Evolutionary conservation across 164 flowering plant genomes (phyloP).

Genomic region (Euptelea pleiosperma): DNA sequence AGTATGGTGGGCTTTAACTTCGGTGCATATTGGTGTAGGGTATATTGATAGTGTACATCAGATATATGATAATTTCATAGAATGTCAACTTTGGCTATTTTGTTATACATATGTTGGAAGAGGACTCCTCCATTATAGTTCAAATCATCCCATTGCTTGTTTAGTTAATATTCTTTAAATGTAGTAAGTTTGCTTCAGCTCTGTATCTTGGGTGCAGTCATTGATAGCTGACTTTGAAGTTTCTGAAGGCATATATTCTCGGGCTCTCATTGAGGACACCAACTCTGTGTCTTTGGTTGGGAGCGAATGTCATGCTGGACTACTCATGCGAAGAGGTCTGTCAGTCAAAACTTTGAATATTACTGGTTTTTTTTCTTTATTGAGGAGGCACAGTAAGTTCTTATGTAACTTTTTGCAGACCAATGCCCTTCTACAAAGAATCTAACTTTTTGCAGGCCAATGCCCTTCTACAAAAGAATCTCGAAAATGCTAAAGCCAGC

Average conservation of each 20-base stretch:
- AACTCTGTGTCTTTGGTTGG: conserved; percentile 93
- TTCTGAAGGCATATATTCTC: conserved; percentile 93
- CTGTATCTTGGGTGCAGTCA: conserved; percentile 43
- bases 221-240: conserved; percentile 88
- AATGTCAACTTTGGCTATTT: too few species aligned
- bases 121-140: neutral
- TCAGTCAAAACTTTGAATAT: neutral
- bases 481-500: conserved; percentile 91
- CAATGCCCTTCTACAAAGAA: conserved; percentile 52
- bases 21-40: too few species aligned
- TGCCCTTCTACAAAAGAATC: conserved; percentile 59
- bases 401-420: conserved; percentile 49
- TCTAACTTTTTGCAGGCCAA: conserved; percentile 46
- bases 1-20: too few species aligned
- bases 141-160: neutral
- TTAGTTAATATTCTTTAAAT: neutral
- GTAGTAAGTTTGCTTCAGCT: neutral
- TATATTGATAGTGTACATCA: too few species aligned
- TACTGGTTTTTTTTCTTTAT: neutral
- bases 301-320: conserved; percentile 99
- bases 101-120: too few species aligned
- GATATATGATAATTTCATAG: too few species aligned
- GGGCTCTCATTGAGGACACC: conserved; percentile 66
- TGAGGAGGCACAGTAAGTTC: too few species aligned
- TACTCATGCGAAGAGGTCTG: conserved; percentile 37